Percentiles rank a stretch among this genome's conserved stretches.
These are phyloP conservation scores for Actinomortierella wolfii DNA, from an alignment of 371 early-diverging fungal species.

Conservation along the genomic window DNA sequence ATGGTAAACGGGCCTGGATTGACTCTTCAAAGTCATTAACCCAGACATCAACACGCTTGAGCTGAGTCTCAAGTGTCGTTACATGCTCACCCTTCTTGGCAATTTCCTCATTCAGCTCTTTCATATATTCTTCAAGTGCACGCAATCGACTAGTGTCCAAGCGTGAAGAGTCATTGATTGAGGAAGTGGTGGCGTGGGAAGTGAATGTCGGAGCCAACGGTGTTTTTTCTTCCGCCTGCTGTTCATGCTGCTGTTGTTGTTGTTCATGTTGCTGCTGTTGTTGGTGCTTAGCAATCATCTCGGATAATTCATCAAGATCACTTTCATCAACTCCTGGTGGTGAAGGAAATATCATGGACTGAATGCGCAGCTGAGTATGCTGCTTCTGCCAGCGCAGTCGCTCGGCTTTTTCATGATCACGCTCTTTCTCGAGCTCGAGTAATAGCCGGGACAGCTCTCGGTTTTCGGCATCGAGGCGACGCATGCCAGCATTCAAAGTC, in stretches of 20 bases:
- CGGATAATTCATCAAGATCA: neutral
- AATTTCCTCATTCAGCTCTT: slow-evolving; percentile 40
- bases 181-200: too few species aligned
- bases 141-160: slow-evolving; percentile 4
- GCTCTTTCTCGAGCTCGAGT: slow-evolving; percentile 22
- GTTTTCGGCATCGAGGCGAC: slow-evolving; percentile 40
- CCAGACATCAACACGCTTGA: slow-evolving; percentile 30
- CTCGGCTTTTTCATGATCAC: slow-evolving; percentile 38
- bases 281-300: neutral
- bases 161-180: too few species aligned
- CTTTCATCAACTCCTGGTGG: slow-evolving; percentile 26
- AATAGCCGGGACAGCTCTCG: slow-evolving; percentile 30
- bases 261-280: neutral
- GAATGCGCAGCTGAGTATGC: slow-evolving; percentile 37
- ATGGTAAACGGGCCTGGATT: neutral
- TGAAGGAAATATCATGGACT: slow-evolving; percentile 43
- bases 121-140: slow-evolving; percentile 36
- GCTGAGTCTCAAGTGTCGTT: slow-evolving; percentile 23
- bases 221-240: slow-evolving; percentile 9
- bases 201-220: neutral
- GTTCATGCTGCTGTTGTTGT: neutral
- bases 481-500: slow-evolving; percentile 42
- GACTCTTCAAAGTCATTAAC: slow-evolving; percentile 24
- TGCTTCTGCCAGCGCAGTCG: slow-evolving; percentile 43
- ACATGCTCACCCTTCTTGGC: slow-evolving; percentile 39